Evolutionary conservation across 371 early-diverging fungal genomes (phyloP).

Genomic region (Polyrhizophydium stewartii): DNA sequence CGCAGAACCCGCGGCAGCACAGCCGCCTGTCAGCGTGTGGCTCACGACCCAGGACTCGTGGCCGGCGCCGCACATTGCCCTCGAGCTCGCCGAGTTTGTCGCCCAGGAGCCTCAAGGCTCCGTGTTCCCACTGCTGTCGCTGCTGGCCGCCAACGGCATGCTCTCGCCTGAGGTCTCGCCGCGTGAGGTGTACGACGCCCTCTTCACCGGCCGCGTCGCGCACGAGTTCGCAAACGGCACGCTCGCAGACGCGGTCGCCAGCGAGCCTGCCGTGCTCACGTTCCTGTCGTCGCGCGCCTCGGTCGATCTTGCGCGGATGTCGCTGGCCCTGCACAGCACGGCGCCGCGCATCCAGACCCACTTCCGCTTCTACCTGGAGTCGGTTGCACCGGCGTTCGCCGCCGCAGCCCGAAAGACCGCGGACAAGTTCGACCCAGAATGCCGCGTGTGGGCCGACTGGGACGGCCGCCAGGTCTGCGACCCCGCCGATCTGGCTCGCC

Average conservation of each 20-base stretch:
- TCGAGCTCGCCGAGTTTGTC: slow-evolving; percentile 1
- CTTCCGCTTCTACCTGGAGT: slow-evolving; percentile 68
- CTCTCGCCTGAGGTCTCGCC: not conserved
- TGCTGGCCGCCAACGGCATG: not conserved
- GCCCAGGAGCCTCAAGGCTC: not conserved
- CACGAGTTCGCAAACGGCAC: too few species aligned
- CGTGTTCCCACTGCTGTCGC: slow-evolving; percentile 2
- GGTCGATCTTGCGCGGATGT: slow-evolving; percentile 10
- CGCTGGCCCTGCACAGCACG: slow-evolving; percentile 58
- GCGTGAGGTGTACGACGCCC: not conserved
- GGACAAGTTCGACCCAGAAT: slow-evolving; percentile 43
- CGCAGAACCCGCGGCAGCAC: too few species aligned
- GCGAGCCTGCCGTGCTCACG: not conserved
- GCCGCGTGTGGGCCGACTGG: slow-evolving; percentile 69
- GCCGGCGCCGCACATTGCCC: not conserved
- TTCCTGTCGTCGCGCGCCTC: not conserved
- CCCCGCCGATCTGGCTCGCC: slow-evolving; percentile 40
- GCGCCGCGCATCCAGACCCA: slow-evolving; percentile 79
- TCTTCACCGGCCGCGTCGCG: not conserved
- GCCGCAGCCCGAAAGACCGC: slow-evolving; percentile 17
- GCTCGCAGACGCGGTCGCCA: not conserved
- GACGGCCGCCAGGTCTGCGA: slow-evolving; percentile 61
- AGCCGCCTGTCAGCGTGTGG: not conserved
- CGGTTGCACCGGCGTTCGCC: slow-evolving; percentile 45
- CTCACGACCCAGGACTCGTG: not conserved